Evolutionary conservation across 768 basidiomycete species (phyloP).

Genomic region (Mycena belliarum): DNA sequence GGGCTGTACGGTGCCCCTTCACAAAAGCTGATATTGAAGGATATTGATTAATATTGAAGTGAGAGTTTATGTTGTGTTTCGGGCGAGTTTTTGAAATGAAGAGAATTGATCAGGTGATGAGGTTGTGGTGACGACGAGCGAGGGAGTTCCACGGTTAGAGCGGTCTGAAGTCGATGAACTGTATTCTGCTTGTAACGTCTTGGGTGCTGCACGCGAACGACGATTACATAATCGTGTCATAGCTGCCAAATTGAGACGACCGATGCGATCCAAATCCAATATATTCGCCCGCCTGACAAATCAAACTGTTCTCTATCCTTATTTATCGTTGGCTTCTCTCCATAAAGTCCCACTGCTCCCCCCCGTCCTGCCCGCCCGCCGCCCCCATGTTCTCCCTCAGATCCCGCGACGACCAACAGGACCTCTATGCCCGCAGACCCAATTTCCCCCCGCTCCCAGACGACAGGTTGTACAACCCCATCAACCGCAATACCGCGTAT

Average conservation of each 20-base stretch:
- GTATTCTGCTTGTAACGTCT: too few relatives aligned
- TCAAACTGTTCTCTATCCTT: background rate
- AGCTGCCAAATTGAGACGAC: background rate
- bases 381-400: constrained; percentile 1
- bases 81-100: background rate
- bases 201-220: constrained; percentile 1
- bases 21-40: too few relatives aligned
- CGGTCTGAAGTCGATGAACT: too few relatives aligned
- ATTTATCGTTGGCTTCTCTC: background rate
- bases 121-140: background rate
- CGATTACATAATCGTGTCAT: background rate
- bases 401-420: constrained; percentile 7
- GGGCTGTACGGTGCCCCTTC: too few relatives aligned
- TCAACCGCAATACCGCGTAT: constrained; percentile 1
- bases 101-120: background rate
- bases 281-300: background rate
- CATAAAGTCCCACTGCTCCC: background rate
- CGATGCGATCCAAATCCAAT: constrained; percentile 4
- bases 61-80: too few relatives aligned
- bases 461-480: constrained; percentile 7
- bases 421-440: background rate
- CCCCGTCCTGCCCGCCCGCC: background rate
- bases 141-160: constrained; percentile 13
- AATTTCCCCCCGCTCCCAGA: constrained; percentile 4
- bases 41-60: too few relatives aligned